Base-by-base conservation (phyloP, 116 monocot species). In the Iris pallida region DNA sequence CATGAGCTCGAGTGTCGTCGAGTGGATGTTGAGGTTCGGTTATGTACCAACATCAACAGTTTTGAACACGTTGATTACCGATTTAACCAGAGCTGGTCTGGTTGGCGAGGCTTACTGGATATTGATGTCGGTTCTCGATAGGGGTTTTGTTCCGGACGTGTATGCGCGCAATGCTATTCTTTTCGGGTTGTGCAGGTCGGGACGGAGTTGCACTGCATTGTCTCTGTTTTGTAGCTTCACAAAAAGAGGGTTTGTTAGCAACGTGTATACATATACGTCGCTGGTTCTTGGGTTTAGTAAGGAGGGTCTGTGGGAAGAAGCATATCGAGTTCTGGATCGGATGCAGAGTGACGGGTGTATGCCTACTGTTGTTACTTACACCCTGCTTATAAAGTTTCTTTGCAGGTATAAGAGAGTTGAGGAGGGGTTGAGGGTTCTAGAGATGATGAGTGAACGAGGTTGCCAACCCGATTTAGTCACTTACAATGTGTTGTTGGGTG, bases 101-200 rank as follows among this genome's bases (percentile, higher is more conserved):
- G 14, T 80, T 45, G 0, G 7, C 19, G 58, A 75, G 65, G 85
- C 89, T 9, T 80, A 72, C 47, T 13, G 60, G 6, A 63, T 72
- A 41, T 80, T 82, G 51, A 65, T n/a, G 40, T n/a, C 66, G 42
- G 53, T 80, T 47, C 16, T 78, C 17, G 72, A 78, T 58, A 78
- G 73, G 17, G 75, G 82, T 16, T n/a, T 80, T 85, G 60, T 41
- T 62, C 75, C 80, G 41, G 75, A 70, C 72, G 75, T 80, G 58
- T 80, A 69, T 53, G 53, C 74, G 8, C 85, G 74, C 64, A 89
- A 89, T 71, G 65, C 82, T 30, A 80, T 89, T 78, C 77, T 89
- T 63, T 85, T 85, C 42, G 58, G 68, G 45, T 63, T 89, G 6
- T 82, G 82, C 72, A 85, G 82, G 78, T 69, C 69, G 0, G 79